Conservation (phyloP, 2,329 filamentous ascomycete genomes). For the Neofusicoccum kwambonambiense region DNA sequence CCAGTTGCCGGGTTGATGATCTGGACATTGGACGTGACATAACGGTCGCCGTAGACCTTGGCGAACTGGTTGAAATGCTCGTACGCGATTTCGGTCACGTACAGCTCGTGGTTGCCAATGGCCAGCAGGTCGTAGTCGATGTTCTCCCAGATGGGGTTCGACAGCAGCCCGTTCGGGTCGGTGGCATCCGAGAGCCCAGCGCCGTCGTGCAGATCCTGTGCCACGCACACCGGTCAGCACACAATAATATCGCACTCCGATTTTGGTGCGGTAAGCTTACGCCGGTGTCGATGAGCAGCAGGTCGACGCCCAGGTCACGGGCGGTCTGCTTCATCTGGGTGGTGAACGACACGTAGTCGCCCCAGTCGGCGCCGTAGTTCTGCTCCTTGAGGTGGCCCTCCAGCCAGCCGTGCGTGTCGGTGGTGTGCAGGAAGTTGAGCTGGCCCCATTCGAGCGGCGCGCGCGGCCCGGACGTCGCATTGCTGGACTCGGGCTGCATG, state of each 20-base stretch:
- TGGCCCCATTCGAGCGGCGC: slow-evolving; percentile 60
- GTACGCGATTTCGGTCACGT: slow-evolving; percentile 61
- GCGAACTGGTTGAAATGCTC: slow-evolving; percentile 61
- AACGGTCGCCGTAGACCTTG: slow-evolving; percentile 55
- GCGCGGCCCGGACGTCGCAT: slow-evolving; percentile 36
- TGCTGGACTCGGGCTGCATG: slow-evolving; percentile 47
- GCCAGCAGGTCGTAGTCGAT: slow-evolving; percentile 55
- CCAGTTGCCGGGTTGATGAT: slow-evolving; percentile 46
- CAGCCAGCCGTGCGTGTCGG: slow-evolving; percentile 62
- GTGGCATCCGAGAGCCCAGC: slow-evolving; percentile 63
- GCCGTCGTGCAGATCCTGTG: slow-evolving; percentile 63
- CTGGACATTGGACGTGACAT: slow-evolving; percentile 55
- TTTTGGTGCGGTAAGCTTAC: slow-evolving; percentile 21
- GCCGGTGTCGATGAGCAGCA: slow-evolving; percentile 61
- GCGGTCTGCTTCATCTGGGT: slow-evolving; percentile 61
- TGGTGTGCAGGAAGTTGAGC: slow-evolving; percentile 66
- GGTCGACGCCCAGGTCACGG: slow-evolving; percentile 55
- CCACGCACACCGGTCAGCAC: not conserved
- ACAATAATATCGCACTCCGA: not conserved
- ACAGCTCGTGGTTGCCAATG: slow-evolving; percentile 65
- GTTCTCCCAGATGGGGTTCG: slow-evolving; percentile 53
- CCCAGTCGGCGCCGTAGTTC: slow-evolving; percentile 66
- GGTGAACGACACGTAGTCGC: slow-evolving; percentile 62
- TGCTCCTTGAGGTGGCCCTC: slow-evolving; percentile 61
- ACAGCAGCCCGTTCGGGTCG: slow-evolving; percentile 54